Conservation (phyloP, 2,329 filamentous ascomycete species). For the Aureobasidium sp. region DNA sequence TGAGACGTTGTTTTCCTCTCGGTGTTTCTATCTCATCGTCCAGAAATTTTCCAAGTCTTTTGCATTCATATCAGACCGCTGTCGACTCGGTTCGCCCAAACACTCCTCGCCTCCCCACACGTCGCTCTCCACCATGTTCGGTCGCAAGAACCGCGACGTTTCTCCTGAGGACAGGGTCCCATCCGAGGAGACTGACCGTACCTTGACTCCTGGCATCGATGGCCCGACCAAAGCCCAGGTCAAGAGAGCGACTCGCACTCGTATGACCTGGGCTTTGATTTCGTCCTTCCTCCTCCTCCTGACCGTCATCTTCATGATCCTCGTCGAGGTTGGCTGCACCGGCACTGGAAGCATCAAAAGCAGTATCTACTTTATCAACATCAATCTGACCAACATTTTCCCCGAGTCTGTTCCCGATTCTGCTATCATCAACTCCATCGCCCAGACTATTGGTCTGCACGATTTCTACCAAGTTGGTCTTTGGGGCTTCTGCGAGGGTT, state of each 20-base stretch:
- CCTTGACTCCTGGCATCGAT: constrained; percentile 23
- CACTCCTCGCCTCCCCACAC: neutral
- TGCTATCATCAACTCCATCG: constrained; percentile 76
- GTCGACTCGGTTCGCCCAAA: neutral
- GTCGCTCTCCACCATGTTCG: constrained; percentile 24
- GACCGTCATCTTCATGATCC: constrained; percentile 69
- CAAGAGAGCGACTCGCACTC: constrained; percentile 45
- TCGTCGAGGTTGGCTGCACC: constrained; percentile 74
- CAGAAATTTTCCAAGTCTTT: neutral
- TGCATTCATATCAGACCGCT: constrained; percentile 1
- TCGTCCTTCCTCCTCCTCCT: constrained; percentile 66
- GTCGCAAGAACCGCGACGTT: constrained; percentile 23
- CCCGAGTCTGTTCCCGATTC: constrained; percentile 65
- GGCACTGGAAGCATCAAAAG: constrained; percentile 52
- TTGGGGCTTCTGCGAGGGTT: constrained; percentile 90
- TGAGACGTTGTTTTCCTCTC: neutral
- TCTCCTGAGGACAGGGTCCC: neutral
- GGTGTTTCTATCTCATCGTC: neutral
- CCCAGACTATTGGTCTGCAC: constrained; percentile 76
- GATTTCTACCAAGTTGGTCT: constrained; percentile 92
- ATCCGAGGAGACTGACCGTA: constrained; percentile 22
- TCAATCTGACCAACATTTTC: constrained; percentile 77
- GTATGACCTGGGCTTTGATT: constrained; percentile 56
- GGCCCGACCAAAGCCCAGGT: constrained; percentile 32
- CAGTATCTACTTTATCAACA: constrained; percentile 74